Conservation (phyloP, 139 green algal genomes). For the Asterochloris sp. region DNA sequence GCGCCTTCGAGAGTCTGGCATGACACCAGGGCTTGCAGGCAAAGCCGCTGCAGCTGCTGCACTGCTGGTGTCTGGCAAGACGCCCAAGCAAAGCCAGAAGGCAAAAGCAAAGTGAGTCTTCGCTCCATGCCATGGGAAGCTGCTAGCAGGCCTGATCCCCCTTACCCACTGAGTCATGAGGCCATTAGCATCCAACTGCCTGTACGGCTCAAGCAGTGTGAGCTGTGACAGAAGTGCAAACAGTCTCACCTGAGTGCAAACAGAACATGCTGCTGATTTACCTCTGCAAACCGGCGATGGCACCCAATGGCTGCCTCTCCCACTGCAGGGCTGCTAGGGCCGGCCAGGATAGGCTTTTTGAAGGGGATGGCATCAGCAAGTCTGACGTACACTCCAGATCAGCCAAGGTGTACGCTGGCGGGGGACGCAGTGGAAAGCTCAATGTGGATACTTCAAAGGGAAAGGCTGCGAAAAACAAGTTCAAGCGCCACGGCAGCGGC, state of each 20-base stretch:
- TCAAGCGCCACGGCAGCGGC: conserved; percentile 62
- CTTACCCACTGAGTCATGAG: no score
- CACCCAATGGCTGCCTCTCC: no score
- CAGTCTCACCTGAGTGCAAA: no score
- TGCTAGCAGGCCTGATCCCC: no score
- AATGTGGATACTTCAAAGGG: conserved; percentile 1
- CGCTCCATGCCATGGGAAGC: no score
- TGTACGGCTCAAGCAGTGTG: no score
- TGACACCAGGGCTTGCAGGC: conserved; percentile 49
- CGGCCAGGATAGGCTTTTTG: conserved; percentile 24
- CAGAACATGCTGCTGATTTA: no score
- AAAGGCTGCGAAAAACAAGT: conserved; percentile 34
- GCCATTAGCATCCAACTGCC: no score
- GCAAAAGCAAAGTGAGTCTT: conserved; percentile 33
- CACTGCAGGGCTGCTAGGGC: neutral
- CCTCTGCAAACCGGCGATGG: no score
- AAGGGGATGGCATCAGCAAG: conserved; percentile 28
- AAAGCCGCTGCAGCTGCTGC: conserved; percentile 54
- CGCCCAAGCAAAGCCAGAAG: conserved; percentile 36
- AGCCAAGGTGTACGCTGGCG: conserved; percentile 50
- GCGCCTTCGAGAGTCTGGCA: conserved; percentile 56
- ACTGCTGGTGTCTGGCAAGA: neutral
- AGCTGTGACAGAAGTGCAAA: no score
- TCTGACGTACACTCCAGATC: neutral
- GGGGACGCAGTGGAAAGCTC: conserved; percentile 28